These are phyloP conservation scores for Chlamydomonas applanata DNA, from an alignment of 139 green algal species.

Conservation along the genomic window DNA sequence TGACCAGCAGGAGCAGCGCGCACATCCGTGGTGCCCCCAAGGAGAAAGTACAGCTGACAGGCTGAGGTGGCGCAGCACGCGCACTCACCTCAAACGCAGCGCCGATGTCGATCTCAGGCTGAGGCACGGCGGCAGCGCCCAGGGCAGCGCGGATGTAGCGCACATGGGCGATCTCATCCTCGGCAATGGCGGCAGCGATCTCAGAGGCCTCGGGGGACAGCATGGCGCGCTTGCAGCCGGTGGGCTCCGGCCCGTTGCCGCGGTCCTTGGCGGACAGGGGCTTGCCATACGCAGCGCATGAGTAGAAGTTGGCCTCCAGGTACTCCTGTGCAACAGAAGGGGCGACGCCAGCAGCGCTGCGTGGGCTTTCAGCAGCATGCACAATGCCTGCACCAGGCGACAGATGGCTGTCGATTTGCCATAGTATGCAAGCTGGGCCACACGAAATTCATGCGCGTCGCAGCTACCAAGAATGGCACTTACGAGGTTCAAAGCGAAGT, in stretches of 20 bases:
- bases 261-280: not conserved
- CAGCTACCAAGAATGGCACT: too few relatives aligned
- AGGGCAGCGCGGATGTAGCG: conserved; percentile 26
- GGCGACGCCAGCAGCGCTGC: too few relatives aligned
- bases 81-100: conserved; percentile 30
- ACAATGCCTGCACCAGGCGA: too few relatives aligned
- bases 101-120: conserved; percentile 46
- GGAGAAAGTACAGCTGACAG: too few relatives aligned
- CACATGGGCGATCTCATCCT: conserved; percentile 32
- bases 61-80: too few relatives aligned
- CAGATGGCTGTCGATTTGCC: too few relatives aligned
- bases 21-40: too few relatives aligned
- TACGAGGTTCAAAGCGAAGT: too few relatives aligned
- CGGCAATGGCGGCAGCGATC: conserved; percentile 1
- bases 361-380: too few relatives aligned
- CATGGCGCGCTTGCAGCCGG: not conserved
- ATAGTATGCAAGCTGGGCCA: too few relatives aligned
- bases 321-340: not conserved
- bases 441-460: too few relatives aligned
- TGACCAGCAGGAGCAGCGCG: too few relatives aligned
- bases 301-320: conserved; percentile 18
- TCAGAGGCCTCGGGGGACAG: not conserved
- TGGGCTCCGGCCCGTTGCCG: not conserved
- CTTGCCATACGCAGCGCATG: conserved; percentile 15
- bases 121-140: conserved; percentile 29